Evolutionary conservation across 352 stramenopile genomes (phyloP), one percentile per base, ranked within the genome.

Genomic region (Lagenidium giganteum): DNA sequence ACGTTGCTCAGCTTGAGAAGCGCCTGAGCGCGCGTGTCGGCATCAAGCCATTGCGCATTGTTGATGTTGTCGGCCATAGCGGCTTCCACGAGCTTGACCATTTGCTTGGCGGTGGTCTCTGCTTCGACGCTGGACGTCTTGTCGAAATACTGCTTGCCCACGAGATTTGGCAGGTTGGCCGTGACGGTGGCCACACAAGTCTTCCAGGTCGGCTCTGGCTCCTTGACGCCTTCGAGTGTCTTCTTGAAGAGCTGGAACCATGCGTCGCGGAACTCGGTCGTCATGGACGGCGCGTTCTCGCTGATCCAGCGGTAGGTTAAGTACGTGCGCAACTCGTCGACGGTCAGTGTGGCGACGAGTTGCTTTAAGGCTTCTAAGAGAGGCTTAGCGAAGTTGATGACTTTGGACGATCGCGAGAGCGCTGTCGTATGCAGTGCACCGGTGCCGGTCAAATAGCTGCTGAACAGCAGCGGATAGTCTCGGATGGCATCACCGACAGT

Each of bases 1-100:
- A 67, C 61, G 35, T 58, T 64, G 12, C 32, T 38, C 25, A 97
- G 87, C 59, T 97, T 97, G 28, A 76, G 62, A 34, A 92, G 51
- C 2, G 85, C 90, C 36, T 71, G 63, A 1, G 54, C 39, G 30
- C 85, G 75, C 8, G 92, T 97, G 22, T 46, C 41, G 5, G 88
- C 69, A 12, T 91, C 90, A 28, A 98, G 79, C 90, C 92, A 98
- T 18, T 91, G 67, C 1, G 96, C 68, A 55, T 79, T 82, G 30
- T 78, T 73, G 27, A 97, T 70, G 33, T 83, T 70, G 22, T 81
- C 67, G 30, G 61, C 57, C 56, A 97, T 77, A 21, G 87, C 69
- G 9, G 77, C 43, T 32, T 95, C 61, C 13, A 97, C 68, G 24
- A 70, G 64, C 16, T 89, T 61, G 3, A 97, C 77, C 69, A 97